A percentile compares a stretch with the other conserved stretches of the same genome.
These are phyloP conservation scores for Thermomyces lanuginosus DNA, from an alignment of 2,329 filamentous ascomycete species.

Conservation along the genomic window DNA sequence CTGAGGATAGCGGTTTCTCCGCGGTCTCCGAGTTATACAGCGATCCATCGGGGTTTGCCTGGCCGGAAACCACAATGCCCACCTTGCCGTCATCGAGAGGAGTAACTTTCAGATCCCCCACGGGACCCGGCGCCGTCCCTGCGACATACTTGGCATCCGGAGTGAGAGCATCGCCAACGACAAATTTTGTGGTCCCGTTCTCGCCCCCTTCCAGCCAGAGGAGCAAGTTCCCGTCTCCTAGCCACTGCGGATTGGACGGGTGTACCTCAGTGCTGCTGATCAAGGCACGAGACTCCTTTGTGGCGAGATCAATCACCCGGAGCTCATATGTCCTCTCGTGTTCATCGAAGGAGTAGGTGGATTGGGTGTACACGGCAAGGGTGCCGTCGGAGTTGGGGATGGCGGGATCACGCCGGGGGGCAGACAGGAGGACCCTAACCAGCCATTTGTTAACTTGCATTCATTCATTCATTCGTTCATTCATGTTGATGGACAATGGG, in stretches of 20 bases:
- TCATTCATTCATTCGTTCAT: not conserved
- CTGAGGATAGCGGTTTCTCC: constrained; percentile 30
- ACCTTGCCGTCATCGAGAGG: constrained; percentile 25
- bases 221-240: constrained; percentile 27
- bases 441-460: not conserved
- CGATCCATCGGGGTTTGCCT: constrained; percentile 31
- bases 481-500: not conserved
- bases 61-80: constrained; percentile 31
- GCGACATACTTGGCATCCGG: constrained; percentile 28
- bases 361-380: constrained; percentile 32
- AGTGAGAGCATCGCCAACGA: constrained; percentile 27
- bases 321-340: constrained; percentile 33
- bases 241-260: constrained; percentile 32
- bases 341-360: constrained; percentile 34
- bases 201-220: constrained; percentile 31
- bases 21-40: constrained; percentile 35
- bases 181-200: constrained; percentile 32
- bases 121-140: constrained; percentile 29
- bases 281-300: constrained; percentile 25
- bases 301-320: constrained; percentile 27
- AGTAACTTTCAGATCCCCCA: constrained; percentile 32
- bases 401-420: constrained; percentile 30
- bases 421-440: constrained; percentile 29
- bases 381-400: constrained; percentile 31
- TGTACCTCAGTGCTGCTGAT: constrained; percentile 30